These are phyloP conservation scores for Colletotrichum shisoi DNA, from an alignment of 2,329 filamentous ascomycete species.

Conservation along the genomic window DNA sequence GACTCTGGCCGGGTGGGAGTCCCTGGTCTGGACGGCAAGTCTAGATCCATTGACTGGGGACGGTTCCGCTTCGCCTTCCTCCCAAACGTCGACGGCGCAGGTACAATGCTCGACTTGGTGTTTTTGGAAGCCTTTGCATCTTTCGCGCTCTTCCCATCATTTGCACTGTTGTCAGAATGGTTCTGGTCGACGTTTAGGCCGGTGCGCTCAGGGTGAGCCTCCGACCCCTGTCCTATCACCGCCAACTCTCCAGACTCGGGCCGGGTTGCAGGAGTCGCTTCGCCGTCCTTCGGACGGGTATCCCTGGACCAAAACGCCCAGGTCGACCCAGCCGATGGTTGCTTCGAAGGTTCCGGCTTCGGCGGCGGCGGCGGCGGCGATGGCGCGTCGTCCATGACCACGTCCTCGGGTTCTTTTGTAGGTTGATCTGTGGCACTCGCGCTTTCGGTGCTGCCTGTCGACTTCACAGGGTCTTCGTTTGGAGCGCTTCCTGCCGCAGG, in stretches of 20 bases:
- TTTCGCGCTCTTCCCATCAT: constrained; percentile 45
- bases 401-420: constrained; percentile 50
- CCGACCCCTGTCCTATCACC: constrained; percentile 64
- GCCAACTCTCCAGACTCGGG: constrained; percentile 63
- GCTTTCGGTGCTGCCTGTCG: constrained; percentile 34
- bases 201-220: constrained; percentile 62
- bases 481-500: constrained; percentile 31
- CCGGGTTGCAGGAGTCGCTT: constrained; percentile 42
- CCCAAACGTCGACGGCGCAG: constrained; percentile 43
- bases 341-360: constrained; percentile 40
- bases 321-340: constrained; percentile 67
- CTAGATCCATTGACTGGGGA: constrained; percentile 59
- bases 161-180: constrained; percentile 49
- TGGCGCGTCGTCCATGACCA: constrained; percentile 55
- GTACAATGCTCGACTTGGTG: constrained; percentile 43
- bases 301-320: constrained; percentile 85
- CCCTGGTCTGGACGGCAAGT: constrained; percentile 49
- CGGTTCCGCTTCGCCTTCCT: constrained; percentile 58
- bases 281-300: constrained; percentile 49
- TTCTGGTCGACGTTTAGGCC: constrained; percentile 52
- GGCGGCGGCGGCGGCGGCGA: constrained; percentile 46
- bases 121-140: constrained; percentile 36
- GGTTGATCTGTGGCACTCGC: constrained; percentile 32
- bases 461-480: constrained; percentile 17
- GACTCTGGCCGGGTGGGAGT: constrained; percentile 48